Evolutionary conservation across 164 flowering plant species (phyloP), one percentile per base, ranked within the genome.

Genomic region (Kingdonia uniflora): DNA sequence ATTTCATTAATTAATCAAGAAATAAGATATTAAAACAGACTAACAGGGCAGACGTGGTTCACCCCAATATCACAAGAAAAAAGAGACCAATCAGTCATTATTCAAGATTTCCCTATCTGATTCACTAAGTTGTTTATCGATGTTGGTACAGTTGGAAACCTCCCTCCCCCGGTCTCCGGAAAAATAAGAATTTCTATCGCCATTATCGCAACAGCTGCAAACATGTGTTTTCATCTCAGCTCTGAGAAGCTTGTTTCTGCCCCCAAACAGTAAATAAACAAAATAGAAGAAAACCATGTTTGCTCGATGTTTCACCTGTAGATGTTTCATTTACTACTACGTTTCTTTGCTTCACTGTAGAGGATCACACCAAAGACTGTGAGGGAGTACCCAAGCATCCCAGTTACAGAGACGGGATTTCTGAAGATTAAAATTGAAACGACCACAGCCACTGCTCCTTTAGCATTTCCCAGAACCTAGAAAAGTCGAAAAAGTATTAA

Each of bases 391-490:
- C 97, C 97, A n/a, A 87, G 75, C 96, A 91, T 87, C 50, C 97
- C 97, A 0, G 92, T 87, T 19, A 83, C 85, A 23, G 97, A 87
- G 16, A 91, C 96, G 0, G 97, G 97, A 64, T 87, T 91, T 68
- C 74, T 76, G 64, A 87, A 91, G 11, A 91, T 87, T 49, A 85
- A 65, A 62, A 91, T 87, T 25, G 97, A 91, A 54, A 91, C 74
- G 12, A 91, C 97, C 59, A 91, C 96, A 39, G 97, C 96, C 8
- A 91, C 96, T 16, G 96, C 97, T 3, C 97, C 97, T 68, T 87
- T 91, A 14, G 97, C 97, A 67, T 91, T 91, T 38, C 97, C 96
- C 29, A 91, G 81, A 6, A 91, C 97, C 96, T 91, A 85, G 10
- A 58, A 52, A 7, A 57, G 20, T 52, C 65, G 29, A 66, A 25